Conservation (phyloP, 148 eudicot species). For the Mesembryanthemum crystallinum region DNA sequence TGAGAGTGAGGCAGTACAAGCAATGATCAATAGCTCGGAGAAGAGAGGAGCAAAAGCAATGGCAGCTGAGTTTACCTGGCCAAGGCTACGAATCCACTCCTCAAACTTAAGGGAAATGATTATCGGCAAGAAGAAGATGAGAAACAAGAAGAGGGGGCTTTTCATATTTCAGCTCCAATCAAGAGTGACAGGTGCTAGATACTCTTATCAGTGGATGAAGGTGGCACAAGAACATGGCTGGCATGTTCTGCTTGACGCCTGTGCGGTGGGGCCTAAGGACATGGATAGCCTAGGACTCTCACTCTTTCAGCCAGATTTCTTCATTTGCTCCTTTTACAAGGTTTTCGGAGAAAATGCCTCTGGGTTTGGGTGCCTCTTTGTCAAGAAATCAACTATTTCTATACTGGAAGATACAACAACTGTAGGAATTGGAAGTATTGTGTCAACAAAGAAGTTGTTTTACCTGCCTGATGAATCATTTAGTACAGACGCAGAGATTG, state of each 20-base stretch:
- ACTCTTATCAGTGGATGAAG: conserved; percentile 98
- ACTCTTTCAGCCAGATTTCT: conserved; percentile 72
- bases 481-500: conserved; percentile 43
- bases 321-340: conserved; percentile 86
- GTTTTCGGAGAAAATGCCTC: conserved; percentile 90
- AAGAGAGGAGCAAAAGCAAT: conserved; percentile 64
- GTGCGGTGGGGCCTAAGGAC: conserved; percentile 94
- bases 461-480: conserved; percentile 43
- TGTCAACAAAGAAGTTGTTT: conserved; percentile 41
- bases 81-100: conserved; percentile 62
- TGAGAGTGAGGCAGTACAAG: conserved; percentile 69
- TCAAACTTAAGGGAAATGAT: conserved; percentile 54
- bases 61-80: conserved; percentile 92
- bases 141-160: conserved; percentile 53
- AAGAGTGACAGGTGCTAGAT: conserved; percentile 73
- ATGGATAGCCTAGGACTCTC: conserved; percentile 91
- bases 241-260: conserved; percentile 92
- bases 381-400: conserved; percentile 64
- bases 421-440: conserved; percentile 60
- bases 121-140: conserved; percentile 56
- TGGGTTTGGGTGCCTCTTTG: conserved; percentile 90
- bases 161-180: conserved; percentile 89
- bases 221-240: conserved; percentile 87
- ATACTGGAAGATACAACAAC: conserved; percentile 48
- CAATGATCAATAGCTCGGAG: conserved; percentile 54